Evolutionary conservation across 192 early-diverging fungal species (phyloP).

Genomic region (Coemansia sp.): DNA sequence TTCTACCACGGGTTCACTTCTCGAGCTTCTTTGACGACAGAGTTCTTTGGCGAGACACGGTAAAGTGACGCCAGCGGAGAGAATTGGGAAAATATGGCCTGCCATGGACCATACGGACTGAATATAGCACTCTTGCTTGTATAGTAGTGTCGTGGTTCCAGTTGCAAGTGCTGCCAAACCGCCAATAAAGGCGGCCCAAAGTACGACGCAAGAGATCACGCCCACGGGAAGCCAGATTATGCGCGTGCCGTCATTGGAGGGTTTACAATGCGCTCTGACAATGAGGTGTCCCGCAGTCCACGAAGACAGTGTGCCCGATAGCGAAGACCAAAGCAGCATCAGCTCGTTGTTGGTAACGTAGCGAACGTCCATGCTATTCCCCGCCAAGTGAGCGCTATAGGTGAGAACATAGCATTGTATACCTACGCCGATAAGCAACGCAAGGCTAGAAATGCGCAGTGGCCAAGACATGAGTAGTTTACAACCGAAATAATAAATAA

Average conservation of each 20-base stretch:
- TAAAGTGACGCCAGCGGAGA: not conserved
- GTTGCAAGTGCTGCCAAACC: not conserved
- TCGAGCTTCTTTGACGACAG: not conserved
- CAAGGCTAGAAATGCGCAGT: conserved; percentile 1
- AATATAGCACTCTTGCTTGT: not conserved
- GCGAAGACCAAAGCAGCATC: conserved; percentile 20
- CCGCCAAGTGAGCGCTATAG: not conserved
- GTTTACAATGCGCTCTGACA: not conserved
- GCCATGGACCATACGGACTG: not conserved
- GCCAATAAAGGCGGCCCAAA: conserved; percentile 17
- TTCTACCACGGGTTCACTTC: not conserved
- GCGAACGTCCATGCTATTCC: conserved; percentile 1
- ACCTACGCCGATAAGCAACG: conserved; percentile 9
- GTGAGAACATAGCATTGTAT: conserved; percentile 16
- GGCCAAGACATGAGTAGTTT: not conserved
- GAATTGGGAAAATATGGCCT: not conserved
- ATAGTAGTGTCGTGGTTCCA: conserved; percentile 8
- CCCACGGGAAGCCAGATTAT: conserved; percentile 30
- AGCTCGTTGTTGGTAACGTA: conserved; percentile 27
- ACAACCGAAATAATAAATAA: not conserved
- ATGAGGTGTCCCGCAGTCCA: conserved; percentile 24
- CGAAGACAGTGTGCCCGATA: conserved; percentile 9
- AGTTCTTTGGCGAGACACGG: not conserved
- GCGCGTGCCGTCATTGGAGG: not conserved
- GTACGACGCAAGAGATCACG: conserved; percentile 6